Evolutionary conservation across 352 stramenopile species (phyloP), one percentile per base, ranked within the genome.

Genomic region (Globisporangium nunn): DNA sequence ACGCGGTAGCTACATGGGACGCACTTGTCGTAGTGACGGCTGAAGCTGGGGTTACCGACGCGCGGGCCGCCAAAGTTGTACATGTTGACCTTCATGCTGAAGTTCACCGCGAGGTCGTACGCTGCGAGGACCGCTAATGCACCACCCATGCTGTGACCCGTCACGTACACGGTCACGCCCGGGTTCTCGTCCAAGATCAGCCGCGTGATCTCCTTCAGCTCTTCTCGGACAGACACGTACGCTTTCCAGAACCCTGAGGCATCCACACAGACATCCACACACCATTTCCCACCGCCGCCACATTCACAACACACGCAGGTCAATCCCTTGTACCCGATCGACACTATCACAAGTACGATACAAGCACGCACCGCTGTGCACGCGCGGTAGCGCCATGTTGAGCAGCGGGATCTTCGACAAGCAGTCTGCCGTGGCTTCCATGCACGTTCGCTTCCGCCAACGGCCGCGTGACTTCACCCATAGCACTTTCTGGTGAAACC

Each of bases 131-230:
- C 85, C 0, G 94, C 89, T 29, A 98, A 68, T 4, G 88, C 87
- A 11, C 88, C 94, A 23, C 94, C 94, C 63, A 98, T 86, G 50
- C 81, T 96, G 67, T 98, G 93, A 0, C 94, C 94, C 11, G 89
- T 96, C 11, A 97, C 66, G 62, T 96, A 98, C 8, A 98, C 74
- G 6, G 71, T 84, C n/a, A 90, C 71, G n/a, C 83, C 80, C 2
- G 84, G 81, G 30, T 93, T 82, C 64, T 93, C 84, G 48, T 93
- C 79, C 30, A 93, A 52, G 14, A 93, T 81, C 18, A 93, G 67
- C 6, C 81, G 78, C 48, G 85, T 77, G 18, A 88, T 76, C 62
- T 91, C 81, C 39, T 85, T 82, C 4, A 96, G 58, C 50, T 96
- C 81, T 18, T 75, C 71, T 48, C 83, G 72, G 10, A 94, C 80